Evolutionary conservation across 2,329 filamentous ascomycete genomes (phyloP).

Genomic region (Colletotrichum shisoi): DNA sequence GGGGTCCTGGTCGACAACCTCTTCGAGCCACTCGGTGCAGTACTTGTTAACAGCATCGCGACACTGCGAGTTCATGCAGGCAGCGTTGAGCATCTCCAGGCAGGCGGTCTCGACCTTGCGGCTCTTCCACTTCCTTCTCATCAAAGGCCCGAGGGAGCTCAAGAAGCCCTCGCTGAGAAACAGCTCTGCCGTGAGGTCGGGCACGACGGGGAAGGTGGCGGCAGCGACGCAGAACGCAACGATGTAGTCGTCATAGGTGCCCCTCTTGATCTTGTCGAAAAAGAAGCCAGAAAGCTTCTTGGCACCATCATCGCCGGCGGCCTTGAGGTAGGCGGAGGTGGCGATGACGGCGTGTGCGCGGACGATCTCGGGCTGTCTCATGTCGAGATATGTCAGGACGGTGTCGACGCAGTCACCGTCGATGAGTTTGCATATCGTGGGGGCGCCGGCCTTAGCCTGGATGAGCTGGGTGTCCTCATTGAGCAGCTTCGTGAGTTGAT

Average conservation of each 20-base stretch:
- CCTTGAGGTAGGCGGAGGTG: slow-evolving; percentile 83
- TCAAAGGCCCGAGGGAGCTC: slow-evolving; percentile 75
- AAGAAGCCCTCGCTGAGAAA: slow-evolving; percentile 92
- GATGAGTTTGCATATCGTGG: slow-evolving; percentile 67
- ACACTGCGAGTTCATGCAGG: slow-evolving; percentile 84
- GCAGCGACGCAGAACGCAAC: slow-evolving; percentile 93
- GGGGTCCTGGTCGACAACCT: slow-evolving; percentile 77
- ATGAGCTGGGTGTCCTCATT: slow-evolving; percentile 59
- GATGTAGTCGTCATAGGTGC: slow-evolving; percentile 87
- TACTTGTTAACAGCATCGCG: slow-evolving; percentile 85
- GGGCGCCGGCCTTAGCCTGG: slow-evolving; percentile 51
- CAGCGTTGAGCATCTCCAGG: slow-evolving; percentile 88
- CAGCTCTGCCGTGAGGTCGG: slow-evolving; percentile 75
- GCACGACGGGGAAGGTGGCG: slow-evolving; percentile 84
- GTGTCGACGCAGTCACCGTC: slow-evolving; percentile 83
- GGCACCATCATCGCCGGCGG: slow-evolving; percentile 74
- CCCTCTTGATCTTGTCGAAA: slow-evolving; percentile 72
- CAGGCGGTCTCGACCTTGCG: slow-evolving; percentile 85
- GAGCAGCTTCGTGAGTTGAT: slow-evolving; percentile 66
- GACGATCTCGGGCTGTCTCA: slow-evolving; percentile 76
- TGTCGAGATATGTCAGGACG: slow-evolving; percentile 84
- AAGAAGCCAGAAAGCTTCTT: slow-evolving; percentile 78
- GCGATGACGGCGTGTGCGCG: slow-evolving; percentile 83
- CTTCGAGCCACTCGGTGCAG: slow-evolving; percentile 85
- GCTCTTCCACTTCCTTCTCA: slow-evolving; percentile 83